Evolutionary conservation across 129 eudicot species (phyloP).

Genomic region (Saposhnikovia divaricata): DNA sequence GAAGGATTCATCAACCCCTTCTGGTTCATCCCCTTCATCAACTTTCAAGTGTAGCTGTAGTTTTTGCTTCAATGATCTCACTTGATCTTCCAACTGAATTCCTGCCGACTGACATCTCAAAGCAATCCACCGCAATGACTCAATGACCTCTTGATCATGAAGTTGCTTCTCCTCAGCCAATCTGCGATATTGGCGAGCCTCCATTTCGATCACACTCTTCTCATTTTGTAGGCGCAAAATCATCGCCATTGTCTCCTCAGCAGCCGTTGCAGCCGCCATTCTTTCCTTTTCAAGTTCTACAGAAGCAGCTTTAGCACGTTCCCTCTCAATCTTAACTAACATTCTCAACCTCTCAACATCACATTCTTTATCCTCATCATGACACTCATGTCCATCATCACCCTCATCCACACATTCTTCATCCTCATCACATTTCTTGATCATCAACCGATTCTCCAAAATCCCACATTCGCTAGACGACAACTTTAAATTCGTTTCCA

Average conservation of each 20-base stretch:
- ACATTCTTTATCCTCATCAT: slow-evolving; percentile 36
- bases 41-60: slow-evolving; percentile 30
- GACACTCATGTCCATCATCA: slow-evolving; percentile 24
- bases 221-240: slow-evolving; percentile 82
- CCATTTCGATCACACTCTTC: slow-evolving; percentile 62
- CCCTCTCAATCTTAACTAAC: slow-evolving; percentile 54
- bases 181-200: slow-evolving; percentile 50
- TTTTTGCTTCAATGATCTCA: slow-evolving; percentile 43
- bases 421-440: slow-evolving; percentile 28
- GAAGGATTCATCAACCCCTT: slow-evolving; percentile 10
- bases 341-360: slow-evolving; percentile 46
- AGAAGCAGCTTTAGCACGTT: slow-evolving; percentile 37
- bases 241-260: slow-evolving; percentile 92
- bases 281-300: slow-evolving; percentile 74
- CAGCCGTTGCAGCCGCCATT: slow-evolving; percentile 65
- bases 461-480: slow-evolving; percentile 23
- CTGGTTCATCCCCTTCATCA: slow-evolving; percentile 34
- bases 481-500: slow-evolving; percentile 10
- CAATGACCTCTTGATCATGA: slow-evolving; percentile 80
- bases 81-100: slow-evolving; percentile 46
- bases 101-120: slow-evolving; percentile 62
- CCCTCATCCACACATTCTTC: slow-evolving; percentile 14
- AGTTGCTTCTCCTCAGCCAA: slow-evolving; percentile 63
- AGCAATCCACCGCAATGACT: slow-evolving; percentile 71
- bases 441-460: slow-evolving; percentile 17